These are phyloP conservation scores for Mychonastes homosphaera DNA, from an alignment of 139 green algal species.

Conservation along the genomic window DNA sequence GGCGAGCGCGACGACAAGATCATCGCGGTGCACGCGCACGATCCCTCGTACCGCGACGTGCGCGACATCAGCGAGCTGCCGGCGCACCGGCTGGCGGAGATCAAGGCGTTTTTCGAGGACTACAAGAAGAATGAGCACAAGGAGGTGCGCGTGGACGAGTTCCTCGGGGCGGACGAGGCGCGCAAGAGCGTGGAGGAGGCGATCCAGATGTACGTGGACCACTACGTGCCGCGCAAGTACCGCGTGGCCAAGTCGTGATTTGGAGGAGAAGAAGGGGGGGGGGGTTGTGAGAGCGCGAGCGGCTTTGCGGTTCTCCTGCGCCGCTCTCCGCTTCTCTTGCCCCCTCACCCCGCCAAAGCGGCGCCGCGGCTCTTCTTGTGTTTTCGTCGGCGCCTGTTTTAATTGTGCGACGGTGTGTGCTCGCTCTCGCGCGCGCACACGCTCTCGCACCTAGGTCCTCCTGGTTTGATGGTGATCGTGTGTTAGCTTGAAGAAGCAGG, in stretches of 20 bases:
- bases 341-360: too few relatives aligned
- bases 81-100: slow-evolving; percentile 60
- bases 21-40: slow-evolving; percentile 53
- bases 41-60: slow-evolving; percentile 65
- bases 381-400: too few relatives aligned
- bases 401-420: too few relatives aligned
- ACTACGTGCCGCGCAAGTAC: slow-evolving; percentile 61
- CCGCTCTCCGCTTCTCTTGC: too few relatives aligned
- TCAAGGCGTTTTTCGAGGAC: slow-evolving; percentile 68
- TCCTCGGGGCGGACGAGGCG: slow-evolving; percentile 67
- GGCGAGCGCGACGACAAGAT: slow-evolving; percentile 60
- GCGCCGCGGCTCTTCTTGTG: too few relatives aligned
- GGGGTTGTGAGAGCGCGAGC: too few relatives aligned
- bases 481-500: too few relatives aligned
- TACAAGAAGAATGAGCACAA: slow-evolving; percentile 90
- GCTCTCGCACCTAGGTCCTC: too few relatives aligned
- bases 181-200: slow-evolving; percentile 55
- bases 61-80: slow-evolving; percentile 63
- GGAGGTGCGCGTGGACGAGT: slow-evolving; percentile 83
- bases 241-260: slow-evolving; percentile 14
- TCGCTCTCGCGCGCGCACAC: too few relatives aligned
- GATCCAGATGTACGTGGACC: slow-evolving; percentile 47
- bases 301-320: too few relatives aligned
- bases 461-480: too few relatives aligned
- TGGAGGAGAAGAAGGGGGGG: too few relatives aligned